A percentile compares a stretch with the other conserved stretches of the same genome.
Conservation (phyloP, 202 grass and related monocot species). For the Brachypodium distachyon region DNA sequence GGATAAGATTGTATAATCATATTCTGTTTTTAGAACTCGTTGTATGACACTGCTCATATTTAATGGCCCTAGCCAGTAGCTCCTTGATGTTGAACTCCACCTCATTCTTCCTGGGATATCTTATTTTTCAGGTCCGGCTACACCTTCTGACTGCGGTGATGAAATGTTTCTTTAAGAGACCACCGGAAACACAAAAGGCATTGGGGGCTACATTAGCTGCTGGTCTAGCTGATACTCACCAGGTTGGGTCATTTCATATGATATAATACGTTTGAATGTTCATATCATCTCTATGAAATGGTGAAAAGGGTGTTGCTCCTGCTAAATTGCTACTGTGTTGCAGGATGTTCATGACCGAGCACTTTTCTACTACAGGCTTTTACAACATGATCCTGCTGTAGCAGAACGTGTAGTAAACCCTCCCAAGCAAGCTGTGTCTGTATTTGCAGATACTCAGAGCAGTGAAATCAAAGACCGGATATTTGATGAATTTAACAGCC, state of each 20-base stretch:
- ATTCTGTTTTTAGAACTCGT: not conserved
- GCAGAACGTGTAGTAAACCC: conserved; percentile 93
- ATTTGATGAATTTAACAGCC: conserved; percentile 96
- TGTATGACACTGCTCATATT: not conserved
- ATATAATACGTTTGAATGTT: not conserved
- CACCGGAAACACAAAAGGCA: conserved; percentile 84
- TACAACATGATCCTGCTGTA: conserved; percentile 76
- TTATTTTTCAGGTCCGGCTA: conserved; percentile 67
- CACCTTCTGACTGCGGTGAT: conserved; percentile 95
- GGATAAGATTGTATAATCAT: not conserved
- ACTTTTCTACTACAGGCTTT: conserved; percentile 96
- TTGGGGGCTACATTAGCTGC: conserved; percentile 87
- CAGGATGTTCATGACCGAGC: conserved; percentile 99
- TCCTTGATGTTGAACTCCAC: conserved; percentile 1
- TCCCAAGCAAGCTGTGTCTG: conserved; percentile 97
- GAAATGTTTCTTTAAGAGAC: conserved; percentile 97
- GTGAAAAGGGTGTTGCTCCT: conserved; percentile 7
- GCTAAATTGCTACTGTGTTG: conserved; percentile 18
- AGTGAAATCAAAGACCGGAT: conserved; percentile 96
- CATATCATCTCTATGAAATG: not conserved
- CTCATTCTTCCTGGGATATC: not conserved
- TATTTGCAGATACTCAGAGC: conserved; percentile 96
- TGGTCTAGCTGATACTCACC: conserved; percentile 78
- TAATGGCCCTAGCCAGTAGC: not conserved
- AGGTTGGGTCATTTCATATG: conserved; percentile 36